These are phyloP conservation scores for Grifola frondosa DNA, from an alignment of 1,284 basidiomycete species.

Conservation along the genomic window DNA sequence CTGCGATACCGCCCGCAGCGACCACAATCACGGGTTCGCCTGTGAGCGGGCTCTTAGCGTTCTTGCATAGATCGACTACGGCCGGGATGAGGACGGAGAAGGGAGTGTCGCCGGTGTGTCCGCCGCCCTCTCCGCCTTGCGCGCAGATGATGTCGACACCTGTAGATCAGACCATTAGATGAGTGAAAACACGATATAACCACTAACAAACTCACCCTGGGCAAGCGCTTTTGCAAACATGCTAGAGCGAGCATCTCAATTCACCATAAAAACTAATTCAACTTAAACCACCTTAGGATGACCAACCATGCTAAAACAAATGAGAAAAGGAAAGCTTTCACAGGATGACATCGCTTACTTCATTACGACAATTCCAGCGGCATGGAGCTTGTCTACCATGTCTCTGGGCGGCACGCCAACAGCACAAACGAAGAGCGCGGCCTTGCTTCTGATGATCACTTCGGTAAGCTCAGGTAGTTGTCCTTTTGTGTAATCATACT, in stretches of 20 bases:
- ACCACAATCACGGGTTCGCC: constrained; percentile 76
- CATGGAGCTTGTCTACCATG: constrained; percentile 79
- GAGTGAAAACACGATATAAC: not conserved
- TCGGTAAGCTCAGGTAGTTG: constrained; percentile 74
- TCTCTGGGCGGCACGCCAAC: constrained; percentile 83
- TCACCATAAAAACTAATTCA: not conserved
- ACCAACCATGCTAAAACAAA: constrained; percentile 73
- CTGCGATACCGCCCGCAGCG: constrained; percentile 82
- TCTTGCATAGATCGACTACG: constrained; percentile 74
- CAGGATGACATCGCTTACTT: constrained; percentile 51
- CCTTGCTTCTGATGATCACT: constrained; percentile 76
- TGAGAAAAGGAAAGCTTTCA: constrained; percentile 5
- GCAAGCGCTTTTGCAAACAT: constrained; percentile 79
- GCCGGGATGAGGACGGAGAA: constrained; percentile 81
- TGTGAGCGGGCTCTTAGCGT: constrained; percentile 66
- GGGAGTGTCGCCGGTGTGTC: constrained; percentile 74
- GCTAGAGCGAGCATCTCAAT: constrained; percentile 39
- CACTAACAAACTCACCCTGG: constrained; percentile 43
- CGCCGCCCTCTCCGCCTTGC: constrained; percentile 78
- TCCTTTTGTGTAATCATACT: constrained; percentile 79
- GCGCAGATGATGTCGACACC: constrained; percentile 89
- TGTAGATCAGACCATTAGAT: constrained; percentile 17
- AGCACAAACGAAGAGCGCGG: constrained; percentile 81
- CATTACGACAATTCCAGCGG: constrained; percentile 79
- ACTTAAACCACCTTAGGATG: constrained; percentile 65